Percentiles rank a stretch among this genome's conserved stretches.
Conservation (phyloP, 2,329 filamentous ascomycete species). For the Phialocephala subalpina region DNA sequence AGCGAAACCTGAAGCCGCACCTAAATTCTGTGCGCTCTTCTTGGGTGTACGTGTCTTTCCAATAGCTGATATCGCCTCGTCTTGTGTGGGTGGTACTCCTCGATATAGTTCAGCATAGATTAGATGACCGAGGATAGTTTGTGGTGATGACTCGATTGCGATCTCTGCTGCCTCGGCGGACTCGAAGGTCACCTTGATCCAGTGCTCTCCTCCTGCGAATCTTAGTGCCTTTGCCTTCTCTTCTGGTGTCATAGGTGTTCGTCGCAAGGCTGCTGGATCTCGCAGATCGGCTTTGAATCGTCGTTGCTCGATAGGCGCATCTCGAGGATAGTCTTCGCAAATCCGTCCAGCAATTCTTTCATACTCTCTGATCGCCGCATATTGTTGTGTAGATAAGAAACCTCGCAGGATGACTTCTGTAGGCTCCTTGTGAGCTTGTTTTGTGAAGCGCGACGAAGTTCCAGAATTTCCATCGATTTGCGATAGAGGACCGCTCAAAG, state of each 20-base stretch:
- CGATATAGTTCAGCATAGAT: conserved; percentile 77
- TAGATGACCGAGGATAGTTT: conserved; percentile 73
- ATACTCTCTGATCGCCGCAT: conserved; percentile 88
- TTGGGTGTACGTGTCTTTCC: conserved; percentile 19
- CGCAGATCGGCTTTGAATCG: conserved; percentile 79
- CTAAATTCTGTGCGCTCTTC: conserved; percentile 25
- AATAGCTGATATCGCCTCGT: conserved; percentile 63
- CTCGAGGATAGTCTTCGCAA: conserved; percentile 91
- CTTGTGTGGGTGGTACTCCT: conserved; percentile 68
- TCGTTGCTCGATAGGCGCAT: conserved; percentile 74
- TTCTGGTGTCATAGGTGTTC: conserved; percentile 70
- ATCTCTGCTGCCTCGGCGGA: conserved; percentile 74
- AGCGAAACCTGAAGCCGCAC: conserved; percentile 25
- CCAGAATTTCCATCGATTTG: conserved; percentile 39
- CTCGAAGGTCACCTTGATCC: conserved; percentile 89
- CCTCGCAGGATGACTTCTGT: conserved; percentile 89
- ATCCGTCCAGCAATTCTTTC: conserved; percentile 86
- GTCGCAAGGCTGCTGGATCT: conserved; percentile 74
- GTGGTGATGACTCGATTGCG: conserved; percentile 74
- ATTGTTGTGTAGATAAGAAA: conserved; percentile 74
- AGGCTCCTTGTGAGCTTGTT: conserved; percentile 64
- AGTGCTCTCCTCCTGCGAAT: conserved; percentile 86
- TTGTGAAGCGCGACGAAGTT: conserved; percentile 43
- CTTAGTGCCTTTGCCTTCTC: conserved; percentile 82
- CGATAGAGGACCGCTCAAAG: conserved; percentile 44